Evolutionary conservation across 2,329 filamentous ascomycete species (phyloP), one percentile per base, ranked within the genome.

Genomic region (Phyllosticta capitalensis): DNA sequence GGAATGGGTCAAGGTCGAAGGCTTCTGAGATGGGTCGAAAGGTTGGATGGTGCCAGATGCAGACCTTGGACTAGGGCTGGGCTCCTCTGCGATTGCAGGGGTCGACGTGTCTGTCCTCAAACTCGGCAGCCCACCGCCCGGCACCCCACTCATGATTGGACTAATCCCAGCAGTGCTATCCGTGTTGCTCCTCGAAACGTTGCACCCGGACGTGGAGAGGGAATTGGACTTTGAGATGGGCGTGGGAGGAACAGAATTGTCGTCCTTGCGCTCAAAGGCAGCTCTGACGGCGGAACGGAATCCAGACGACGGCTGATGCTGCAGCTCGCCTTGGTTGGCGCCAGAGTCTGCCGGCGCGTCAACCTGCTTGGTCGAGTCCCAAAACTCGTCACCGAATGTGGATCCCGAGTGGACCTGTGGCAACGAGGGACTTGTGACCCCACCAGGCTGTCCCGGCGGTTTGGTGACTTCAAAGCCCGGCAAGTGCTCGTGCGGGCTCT

Each of bases 91-190:
- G 63, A 85, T 84, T 1, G 78, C 78, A 49, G 81, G 79, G 3
- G 82, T 81, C 54, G 68, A 73, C 69, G 63, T 72, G 64, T 63
- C 75, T 63, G 60, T 56, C 33, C 53, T 60, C 58, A 49, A 53
- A 24, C 48, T 56, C n/a, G 58, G 58, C n/a, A 53, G 51, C 57
- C 71, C 73, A 54, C 72, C 71, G 61, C 79, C 79, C 5, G 80
- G 77, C n/a, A 78, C 79, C 56, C 76, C 74, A 63, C 77, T 81
- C 69, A 87, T 85, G 58, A 88, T 87, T 1, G 85, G 85, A 66
- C 84, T 87, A 63, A 88, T 83, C 26, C 77, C 77, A 54, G 80
- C 78, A 9, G 84, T 86, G 63, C 83, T 84, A 61, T 80, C 80
- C 60, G 83, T 87, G 64, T 86, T 81, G 57, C 81, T 85, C 62